These are phyloP conservation scores for Isoetes engelmannii DNA, from an alignment of 83 land plant genomes.

Conservation along the genomic window DNA sequence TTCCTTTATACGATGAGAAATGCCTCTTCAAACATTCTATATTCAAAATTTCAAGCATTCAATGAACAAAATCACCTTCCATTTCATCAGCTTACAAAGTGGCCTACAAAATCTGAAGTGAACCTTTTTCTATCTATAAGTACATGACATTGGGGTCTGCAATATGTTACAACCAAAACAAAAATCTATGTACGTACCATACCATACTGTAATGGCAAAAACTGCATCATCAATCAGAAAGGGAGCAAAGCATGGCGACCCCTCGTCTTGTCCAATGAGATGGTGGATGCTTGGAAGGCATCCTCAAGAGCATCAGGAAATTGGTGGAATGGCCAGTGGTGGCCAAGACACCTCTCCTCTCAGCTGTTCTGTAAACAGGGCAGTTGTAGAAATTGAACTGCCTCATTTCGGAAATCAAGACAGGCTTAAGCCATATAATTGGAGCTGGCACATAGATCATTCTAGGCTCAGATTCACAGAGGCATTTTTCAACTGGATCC, in stretches of 20 bases:
- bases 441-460: constrained; percentile 36
- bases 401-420: constrained; percentile 17
- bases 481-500: constrained; percentile 26
- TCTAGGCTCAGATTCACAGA: constrained; percentile 40
- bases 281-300: constrained; percentile 29
- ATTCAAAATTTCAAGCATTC: too few relatives aligned
- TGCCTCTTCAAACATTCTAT: too few relatives aligned
- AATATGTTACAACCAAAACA: too few relatives aligned
- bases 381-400: constrained; percentile 25
- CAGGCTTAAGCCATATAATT: constrained; percentile 30
- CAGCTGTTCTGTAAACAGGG: constrained; percentile 36
- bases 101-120: too few relatives aligned
- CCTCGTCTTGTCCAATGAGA: constrained; percentile 37
- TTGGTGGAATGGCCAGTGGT: constrained; percentile 44
- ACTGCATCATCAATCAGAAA: constrained; percentile 13
- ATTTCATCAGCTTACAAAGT: too few relatives aligned
- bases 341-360: constrained; percentile 37
- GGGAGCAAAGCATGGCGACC: constrained; percentile 38
- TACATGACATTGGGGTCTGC: too few relatives aligned
- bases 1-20: too few relatives aligned
- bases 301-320: constrained; percentile 29
- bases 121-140: too few relatives aligned
- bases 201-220: too few relatives aligned
- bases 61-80: too few relatives aligned
- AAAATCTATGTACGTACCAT: too few relatives aligned